phyloP scores from a whole-genome alignment of 1,284 basidiomycete species.

The Schizopora paradoxa region DNA sequence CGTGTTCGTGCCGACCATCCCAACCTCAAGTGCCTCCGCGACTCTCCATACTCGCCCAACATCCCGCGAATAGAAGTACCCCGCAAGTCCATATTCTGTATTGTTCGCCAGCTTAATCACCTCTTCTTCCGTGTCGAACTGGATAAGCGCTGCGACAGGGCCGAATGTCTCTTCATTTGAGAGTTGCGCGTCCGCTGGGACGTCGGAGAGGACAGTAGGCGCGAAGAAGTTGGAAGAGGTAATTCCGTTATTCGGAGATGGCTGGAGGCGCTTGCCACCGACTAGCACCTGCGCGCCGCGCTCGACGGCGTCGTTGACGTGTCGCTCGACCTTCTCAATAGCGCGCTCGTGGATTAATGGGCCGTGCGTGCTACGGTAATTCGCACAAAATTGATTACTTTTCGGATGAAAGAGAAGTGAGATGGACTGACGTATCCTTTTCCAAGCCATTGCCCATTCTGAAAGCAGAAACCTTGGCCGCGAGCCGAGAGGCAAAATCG shows the following conservation, averaged over 20 bases:
- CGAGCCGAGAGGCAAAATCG: constrained; percentile 78
- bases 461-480: constrained; percentile 83
- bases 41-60: constrained; percentile 91
- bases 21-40: constrained; percentile 95
- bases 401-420: neutral
- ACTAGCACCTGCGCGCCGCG: constrained; percentile 85
- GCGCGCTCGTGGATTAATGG: constrained; percentile 89
- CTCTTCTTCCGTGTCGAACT: constrained; percentile 92
- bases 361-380: constrained; percentile 64
- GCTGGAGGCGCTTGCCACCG: constrained; percentile 70
- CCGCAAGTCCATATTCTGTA: constrained; percentile 83
- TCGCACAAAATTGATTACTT: neutral
- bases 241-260: too few species aligned
- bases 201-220: constrained; percentile 87
- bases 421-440: constrained; percentile 56
- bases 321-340: constrained; percentile 80
- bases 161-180: constrained; percentile 87
- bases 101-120: constrained; percentile 85
- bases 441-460: constrained; percentile 90
- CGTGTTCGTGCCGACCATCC: constrained; percentile 93
- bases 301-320: constrained; percentile 81
- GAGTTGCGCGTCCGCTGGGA: constrained; percentile 61
- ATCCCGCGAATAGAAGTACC: constrained; percentile 91
- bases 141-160: constrained; percentile 71
- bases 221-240: constrained; percentile 68